Base-by-base conservation (phyloP, 176 grass and related monocot genomes). In the Oryza meyeriana region DNA sequence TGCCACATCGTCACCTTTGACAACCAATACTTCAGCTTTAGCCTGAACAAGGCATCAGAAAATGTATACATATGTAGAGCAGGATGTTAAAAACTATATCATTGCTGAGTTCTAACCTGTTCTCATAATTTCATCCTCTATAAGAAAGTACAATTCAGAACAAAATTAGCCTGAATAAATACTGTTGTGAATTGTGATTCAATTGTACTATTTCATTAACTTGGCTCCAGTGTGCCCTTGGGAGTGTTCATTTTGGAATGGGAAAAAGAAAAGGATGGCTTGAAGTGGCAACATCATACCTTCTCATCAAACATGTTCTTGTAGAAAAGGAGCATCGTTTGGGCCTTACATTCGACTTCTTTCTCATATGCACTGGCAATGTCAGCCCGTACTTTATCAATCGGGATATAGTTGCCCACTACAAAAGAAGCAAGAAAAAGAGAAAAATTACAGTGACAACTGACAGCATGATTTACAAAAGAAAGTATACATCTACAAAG, bases 361-460 rank as follows among this genome's bases (percentile, higher is more conserved):
- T 88, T 86, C 58, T 69, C 87, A 0, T 88, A 86, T 80, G 90
- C 83, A 30, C 39, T 32, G 20, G 82, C 90, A 88, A 88, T 63
- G 39, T 92, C 86, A 69, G 69, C 66, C 63, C 79, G 76, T 69
- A 88, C 79, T 79, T 83, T 59, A 83, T 88, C 74, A 64, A 92
- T 75, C 30, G 83, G 83, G 38, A 92, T 75, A 75, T 73, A 64
- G 69, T 92, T 92, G 16, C 90, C 90, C 86, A 88, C 90, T 92
- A 58, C 9, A 82, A 71, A 61, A 57, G 52, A 10, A 67, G 6
- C 14, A 72, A 63, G 22, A 17, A 61, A 78, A 57, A 30, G 36
- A 63, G 11, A 17, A 48, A 78, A 42, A 30, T 30, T 62, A 47
- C 22, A 79, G 12, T 30, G 8, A 42, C 17, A 40, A 55, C 41